Evolutionary conservation across 306 rosid species (phyloP).

Genomic region (Oxytropis ochrocephala): DNA sequence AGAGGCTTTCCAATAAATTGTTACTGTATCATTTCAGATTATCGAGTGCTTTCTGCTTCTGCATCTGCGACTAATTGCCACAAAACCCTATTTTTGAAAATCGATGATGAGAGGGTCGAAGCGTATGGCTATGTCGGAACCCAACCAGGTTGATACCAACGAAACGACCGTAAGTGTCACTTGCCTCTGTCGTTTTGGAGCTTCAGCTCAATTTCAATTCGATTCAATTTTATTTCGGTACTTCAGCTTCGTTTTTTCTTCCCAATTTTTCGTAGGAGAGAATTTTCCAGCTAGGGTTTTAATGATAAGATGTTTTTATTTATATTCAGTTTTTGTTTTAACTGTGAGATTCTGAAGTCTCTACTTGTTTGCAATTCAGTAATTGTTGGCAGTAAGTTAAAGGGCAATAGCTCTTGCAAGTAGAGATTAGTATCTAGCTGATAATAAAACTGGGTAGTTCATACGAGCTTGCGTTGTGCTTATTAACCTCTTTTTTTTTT

Average conservation of each 20-base stretch:
- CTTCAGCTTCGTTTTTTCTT: neutral
- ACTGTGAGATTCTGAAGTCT: neutral
- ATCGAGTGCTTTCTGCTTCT: neutral
- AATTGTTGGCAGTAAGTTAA: too few relatives aligned
- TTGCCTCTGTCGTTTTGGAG: neutral
- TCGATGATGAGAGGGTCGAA: conserved; percentile 73
- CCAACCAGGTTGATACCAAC: conserved; percentile 33
- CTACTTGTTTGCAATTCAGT: neutral
- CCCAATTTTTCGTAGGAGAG: neutral
- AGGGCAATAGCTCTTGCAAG: too few relatives aligned
- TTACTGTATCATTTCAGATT: conserved; percentile 6
- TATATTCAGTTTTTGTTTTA: neutral
- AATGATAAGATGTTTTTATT: neutral
- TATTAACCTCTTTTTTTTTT: neutral
- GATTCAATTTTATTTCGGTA: neutral
- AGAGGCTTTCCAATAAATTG: neutral
- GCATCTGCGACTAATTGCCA: neutral
- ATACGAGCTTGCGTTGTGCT: too few relatives aligned
- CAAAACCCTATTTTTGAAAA: conserved; percentile 32
- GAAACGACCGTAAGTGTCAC: conserved; percentile 58
- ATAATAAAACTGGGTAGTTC: neutral
- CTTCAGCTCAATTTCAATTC: conserved; percentile 20
- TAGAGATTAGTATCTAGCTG: too few relatives aligned
- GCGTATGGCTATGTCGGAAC: conserved; percentile 59
- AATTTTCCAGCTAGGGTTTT: neutral